These are phyloP conservation scores for Gyromitra esculenta DNA, from an alignment of 2,329 filamentous ascomycete genomes.

Conservation along the genomic window DNA sequence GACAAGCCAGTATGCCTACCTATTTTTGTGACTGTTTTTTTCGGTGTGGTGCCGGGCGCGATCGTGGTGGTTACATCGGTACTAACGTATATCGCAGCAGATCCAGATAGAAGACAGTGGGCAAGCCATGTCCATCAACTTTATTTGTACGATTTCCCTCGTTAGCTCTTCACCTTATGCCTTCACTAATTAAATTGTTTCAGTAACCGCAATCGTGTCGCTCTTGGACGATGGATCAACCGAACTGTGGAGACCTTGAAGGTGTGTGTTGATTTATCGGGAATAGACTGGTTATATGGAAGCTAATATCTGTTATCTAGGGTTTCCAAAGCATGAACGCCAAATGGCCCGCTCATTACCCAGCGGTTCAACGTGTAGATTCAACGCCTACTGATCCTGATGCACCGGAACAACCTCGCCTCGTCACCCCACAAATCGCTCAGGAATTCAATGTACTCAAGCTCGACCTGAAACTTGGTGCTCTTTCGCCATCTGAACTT, in stretches of 20 bases:
- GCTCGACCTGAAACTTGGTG: slow-evolving; percentile 88
- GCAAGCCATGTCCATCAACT: slow-evolving; percentile 90
- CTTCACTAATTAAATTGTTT: slow-evolving; percentile 55
- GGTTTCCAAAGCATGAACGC: slow-evolving; percentile 88
- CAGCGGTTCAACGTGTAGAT: slow-evolving; percentile 75
- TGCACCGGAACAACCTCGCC: slow-evolving; percentile 75
- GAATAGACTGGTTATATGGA: slow-evolving; percentile 13
- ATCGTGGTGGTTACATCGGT: slow-evolving; percentile 34
- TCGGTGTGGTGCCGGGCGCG: slow-evolving; percentile 3
- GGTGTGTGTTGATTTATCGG: slow-evolving; percentile 51
- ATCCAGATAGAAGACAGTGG: slow-evolving; percentile 72
- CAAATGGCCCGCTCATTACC: slow-evolving; percentile 94
- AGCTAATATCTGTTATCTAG: slow-evolving; percentile 48
- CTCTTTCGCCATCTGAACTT: slow-evolving; percentile 84
- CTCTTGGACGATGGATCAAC: slow-evolving; percentile 87
- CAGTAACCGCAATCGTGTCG: slow-evolving; percentile 84
- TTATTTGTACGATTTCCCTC: slow-evolving; percentile 70
- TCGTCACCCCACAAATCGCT: slow-evolving; percentile 90
- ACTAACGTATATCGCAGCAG: slow-evolving; percentile 59
- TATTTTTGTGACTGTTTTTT: slow-evolving; percentile 9
- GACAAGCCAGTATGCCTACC: slow-evolving; percentile 40
- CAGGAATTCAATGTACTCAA: slow-evolving; percentile 97
- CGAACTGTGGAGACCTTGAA: slow-evolving; percentile 84
- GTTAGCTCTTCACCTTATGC: background rate
- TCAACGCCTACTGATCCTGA: slow-evolving; percentile 66